Evolutionary conservation across 352 stramenopile species (phyloP).

Genomic region (Ophiocytium majus): DNA sequence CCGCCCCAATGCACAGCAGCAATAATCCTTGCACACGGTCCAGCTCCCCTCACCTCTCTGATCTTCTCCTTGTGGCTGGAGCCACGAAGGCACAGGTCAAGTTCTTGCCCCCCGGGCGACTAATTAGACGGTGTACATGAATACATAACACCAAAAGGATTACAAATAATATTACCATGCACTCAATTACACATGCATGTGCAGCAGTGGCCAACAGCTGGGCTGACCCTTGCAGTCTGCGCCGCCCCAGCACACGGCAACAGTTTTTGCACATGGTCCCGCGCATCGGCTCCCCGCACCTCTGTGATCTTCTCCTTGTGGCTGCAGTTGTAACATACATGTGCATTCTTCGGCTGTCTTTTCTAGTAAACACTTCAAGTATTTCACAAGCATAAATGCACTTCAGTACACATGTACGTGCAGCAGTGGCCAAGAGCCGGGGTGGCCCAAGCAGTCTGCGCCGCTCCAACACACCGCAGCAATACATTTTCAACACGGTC

Average conservation of each 20-base stretch:
- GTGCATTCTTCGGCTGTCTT: no score
- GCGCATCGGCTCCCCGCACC: background rate
- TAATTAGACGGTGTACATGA: no score
- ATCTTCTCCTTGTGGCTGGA: slow-evolving; percentile 69
- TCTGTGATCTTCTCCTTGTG: slow-evolving; percentile 64
- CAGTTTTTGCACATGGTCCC: background rate
- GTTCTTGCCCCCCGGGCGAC: no score
- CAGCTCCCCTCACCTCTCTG: background rate
- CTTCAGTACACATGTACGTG: no score
- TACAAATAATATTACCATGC: background rate
- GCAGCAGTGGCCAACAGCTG: no score
- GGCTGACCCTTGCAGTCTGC: background rate
- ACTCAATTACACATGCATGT: no score
- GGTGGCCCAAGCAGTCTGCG: background rate
- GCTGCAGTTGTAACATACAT: slow-evolving; percentile 67
- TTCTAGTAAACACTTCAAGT: background rate
- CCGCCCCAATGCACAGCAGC: background rate
- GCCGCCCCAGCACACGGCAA: background rate
- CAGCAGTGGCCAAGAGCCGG: no score
- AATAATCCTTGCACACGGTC: background rate
- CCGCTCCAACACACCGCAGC: background rate
- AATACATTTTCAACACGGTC: background rate
- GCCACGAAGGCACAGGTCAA: slow-evolving; percentile 68
- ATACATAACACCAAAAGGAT: background rate
- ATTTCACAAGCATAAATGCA: background rate